Base-by-base conservation (phyloP, 352 stramenopile species). In the Peronospora tabacina region DNA sequence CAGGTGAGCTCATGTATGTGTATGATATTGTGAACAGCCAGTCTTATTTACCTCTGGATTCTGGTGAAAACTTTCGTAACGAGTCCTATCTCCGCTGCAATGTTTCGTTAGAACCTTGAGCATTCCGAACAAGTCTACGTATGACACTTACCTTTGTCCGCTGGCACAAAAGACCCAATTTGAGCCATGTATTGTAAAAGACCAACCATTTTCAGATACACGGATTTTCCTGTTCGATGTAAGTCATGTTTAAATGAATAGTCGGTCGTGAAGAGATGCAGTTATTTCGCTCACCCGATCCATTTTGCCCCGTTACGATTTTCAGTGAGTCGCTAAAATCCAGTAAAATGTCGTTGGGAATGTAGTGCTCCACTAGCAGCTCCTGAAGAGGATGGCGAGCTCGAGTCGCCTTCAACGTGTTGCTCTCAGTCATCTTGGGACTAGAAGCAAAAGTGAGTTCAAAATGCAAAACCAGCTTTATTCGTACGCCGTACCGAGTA, bases 131-230 rank as follows among this genome's bases (percentile, higher is more conserved):
- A 36, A 24, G 11, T 13, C 9, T 37, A n/a, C 16, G 15, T 13
- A 29, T 13, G 20, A 7, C 8, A 17, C 13, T 2, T 52, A 87
- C 82, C 80, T 81, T 79, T 57, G 43, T 83, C 56, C 5, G 79
- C 81, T 12, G 83, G 77, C 33, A 92, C 72, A 44, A 90, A 94
- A 12, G 65, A 85, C 13, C 83, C 83, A 22, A 94, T 84, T 55
- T 94, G 83, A 29, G 77, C 54, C 75, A 94, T 86, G 51, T 89
- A 88, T 46, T 92, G 81, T 8, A 94, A 41, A 7, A 94, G 52
- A 0, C 83, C 83, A 7, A 92, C 68, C 75, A 85, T 89, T 51
- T 90, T 92, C 49, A 94, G 49, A 55, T 85, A 90, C 12, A 91
- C 75, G 6, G 83, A 94, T 68, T 94, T 94, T 9, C 83, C 83